Evolutionary conservation across 2,329 filamentous ascomycete species (phyloP).

Genomic region (Aschersonia sp.): DNA sequence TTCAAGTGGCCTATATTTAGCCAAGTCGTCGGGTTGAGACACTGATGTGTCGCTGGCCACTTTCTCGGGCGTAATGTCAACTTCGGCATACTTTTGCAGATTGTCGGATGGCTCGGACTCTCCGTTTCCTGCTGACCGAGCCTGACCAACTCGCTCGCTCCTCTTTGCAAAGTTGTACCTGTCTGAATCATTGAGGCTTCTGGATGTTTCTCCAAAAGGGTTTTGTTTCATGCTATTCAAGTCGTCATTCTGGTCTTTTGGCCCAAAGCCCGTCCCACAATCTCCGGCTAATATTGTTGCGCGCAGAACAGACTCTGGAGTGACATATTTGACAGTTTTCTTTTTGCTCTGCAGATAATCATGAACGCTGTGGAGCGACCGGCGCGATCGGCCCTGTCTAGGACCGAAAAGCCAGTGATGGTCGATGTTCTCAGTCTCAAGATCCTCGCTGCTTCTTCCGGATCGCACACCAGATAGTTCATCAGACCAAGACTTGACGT

Average conservation of each 20-base stretch:
- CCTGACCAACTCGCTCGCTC: no score
- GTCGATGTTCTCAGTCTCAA: slow-evolving; percentile 28
- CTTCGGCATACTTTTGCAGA: slow-evolving; percentile 18
- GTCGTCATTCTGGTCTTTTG: slow-evolving; percentile 12
- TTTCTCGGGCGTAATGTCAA: slow-evolving; percentile 13
- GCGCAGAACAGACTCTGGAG: not conserved
- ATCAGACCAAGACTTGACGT: slow-evolving; percentile 20
- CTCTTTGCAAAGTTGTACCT: no score
- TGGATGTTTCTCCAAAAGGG: no score
- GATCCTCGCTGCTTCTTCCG: slow-evolving; percentile 27
- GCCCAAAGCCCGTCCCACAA: slow-evolving; percentile 11
- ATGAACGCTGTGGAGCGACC: slow-evolving; percentile 17
- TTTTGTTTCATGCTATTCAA: no score
- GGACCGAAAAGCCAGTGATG: slow-evolving; percentile 22
- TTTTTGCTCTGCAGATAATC: slow-evolving; percentile 7
- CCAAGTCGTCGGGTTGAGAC: slow-evolving; percentile 21
- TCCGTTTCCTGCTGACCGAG: no score
- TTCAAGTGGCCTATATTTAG: slow-evolving; percentile 20
- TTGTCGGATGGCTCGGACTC: slow-evolving; percentile 17
- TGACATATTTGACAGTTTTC: not conserved
- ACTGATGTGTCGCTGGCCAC: slow-evolving; percentile 11
- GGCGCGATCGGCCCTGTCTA: slow-evolving; percentile 1
- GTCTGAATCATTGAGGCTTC: no score
- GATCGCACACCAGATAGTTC: slow-evolving; percentile 22
- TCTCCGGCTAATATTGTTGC: not conserved